Base-by-base conservation (phyloP, 306 rosid species). In the Coriaria nepalensis region DNA sequence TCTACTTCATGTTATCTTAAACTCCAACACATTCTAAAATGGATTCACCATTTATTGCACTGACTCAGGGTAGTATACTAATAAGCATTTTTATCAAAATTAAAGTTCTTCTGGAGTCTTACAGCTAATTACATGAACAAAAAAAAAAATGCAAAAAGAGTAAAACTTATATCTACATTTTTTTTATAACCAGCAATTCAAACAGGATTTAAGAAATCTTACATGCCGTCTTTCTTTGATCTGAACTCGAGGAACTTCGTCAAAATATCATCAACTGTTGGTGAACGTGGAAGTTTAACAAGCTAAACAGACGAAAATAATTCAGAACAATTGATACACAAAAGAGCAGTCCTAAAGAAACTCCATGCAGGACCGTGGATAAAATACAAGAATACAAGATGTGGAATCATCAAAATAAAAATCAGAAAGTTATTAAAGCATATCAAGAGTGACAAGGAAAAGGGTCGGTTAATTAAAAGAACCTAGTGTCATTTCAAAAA, bases 231-330 rank as follows among this genome's bases (percentile, higher is more conserved):
- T 74, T 86, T 85, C 76, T 85, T 85, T 61, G 87, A 60, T 50
- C 87, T 83, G 78, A 73, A 77, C 37, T 92, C 98, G 32, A 85
- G 82, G 74, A 77, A 92, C 76, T 78, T 82, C 0, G 81, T 63
- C 72, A 92, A 63, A 68, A 92, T 85, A 15, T 85, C 96, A 75
- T 92, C 98, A 48, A 92, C 81, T 13, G 94, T 81, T 34, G 98
- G 98, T n/a, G 96, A 75, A 33, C 98, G 87, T 29, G 98, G 98
- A 73, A 92, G 98, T 44, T 73, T 82, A 52, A 92, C 94, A 49
- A 92, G 81, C 98, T 92, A 78, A 20, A 20, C 29, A 20, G 29
- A 20, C 69, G 71, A 65, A 9, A 52, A 61, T 41, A 15, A 54
- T 20, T 33, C 49, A 7, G 60, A 54, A 58, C 34, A 42, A 56